Base-by-base conservation (phyloP, 2,329 filamentous ascomycete genomes). In the Mollisiaceae sp. region DNA sequence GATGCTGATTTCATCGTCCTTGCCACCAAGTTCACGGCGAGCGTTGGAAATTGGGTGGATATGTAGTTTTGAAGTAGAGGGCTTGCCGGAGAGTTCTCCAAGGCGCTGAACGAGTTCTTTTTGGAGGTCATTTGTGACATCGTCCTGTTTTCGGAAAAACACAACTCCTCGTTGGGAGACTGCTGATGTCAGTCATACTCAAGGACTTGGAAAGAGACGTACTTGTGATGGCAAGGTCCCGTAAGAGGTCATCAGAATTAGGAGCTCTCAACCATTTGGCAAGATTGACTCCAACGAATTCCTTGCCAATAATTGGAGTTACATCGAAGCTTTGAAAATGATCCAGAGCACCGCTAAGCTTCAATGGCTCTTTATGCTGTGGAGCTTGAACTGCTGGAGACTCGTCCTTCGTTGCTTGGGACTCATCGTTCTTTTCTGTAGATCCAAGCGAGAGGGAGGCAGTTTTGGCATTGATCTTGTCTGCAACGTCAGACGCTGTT, bases 81-180 rank as follows among this genome's bases (percentile, higher is more conserved):
- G 86, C 65, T 86, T 86, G 63, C 86, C 85, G 0, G 83, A 81
- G 0, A 88, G 79, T 73, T 87, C 78, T 12, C 87, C 87, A 0
- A 90, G 82, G 0, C 83, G 81, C 56, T 89, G 82, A 22, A 87
- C 85, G 0, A 92, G 80, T 62, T 87, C 79, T 77, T 92, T 92
- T 72, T 90, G 88, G 1, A 89, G 81, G 1, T 87, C 85, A 72
- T 89, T 84, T 68, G 82, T 83, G 43, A 91, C 77, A 41, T 81
- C 79, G 72, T 89, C 81, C 69, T 92, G 89, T 36, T 84, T 82
- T 22, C 88, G 85, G 78, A 91, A 90, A 79, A 91, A 90, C 38
- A 91, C 88, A 3, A 91, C 89, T 11, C 89, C 89, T 0, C 89
- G 85, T 66, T 86, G 84, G 1, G 89, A 91, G 69, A 91, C 88